These are phyloP conservation scores for Neonothopanus nambi DNA, from an alignment of 1,284 basidiomycete genomes.

Conservation along the genomic window DNA sequence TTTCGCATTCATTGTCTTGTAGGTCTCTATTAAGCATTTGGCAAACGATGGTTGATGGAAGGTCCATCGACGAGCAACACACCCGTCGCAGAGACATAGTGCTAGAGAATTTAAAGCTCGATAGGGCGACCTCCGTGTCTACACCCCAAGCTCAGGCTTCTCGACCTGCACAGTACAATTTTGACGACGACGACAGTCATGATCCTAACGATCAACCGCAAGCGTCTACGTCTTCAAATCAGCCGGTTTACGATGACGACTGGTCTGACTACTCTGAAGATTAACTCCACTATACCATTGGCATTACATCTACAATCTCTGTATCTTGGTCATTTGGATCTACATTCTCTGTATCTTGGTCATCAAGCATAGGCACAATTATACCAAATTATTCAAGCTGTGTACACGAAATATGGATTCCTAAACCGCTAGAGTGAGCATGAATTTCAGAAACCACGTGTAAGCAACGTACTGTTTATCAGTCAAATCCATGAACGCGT, in stretches of 20 bases:
- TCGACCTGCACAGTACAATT: conserved; percentile 15
- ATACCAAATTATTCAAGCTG: conserved; percentile 1
- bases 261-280: no score
- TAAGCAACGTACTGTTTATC: conserved; percentile 47
- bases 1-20: not conserved
- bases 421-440: conserved; percentile 21
- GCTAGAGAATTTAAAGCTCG: conserved; percentile 19
- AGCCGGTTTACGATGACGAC: no score
- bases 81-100: conserved; percentile 33
- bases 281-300: no score
- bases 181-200: conserved; percentile 3
- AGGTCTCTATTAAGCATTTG: not conserved
- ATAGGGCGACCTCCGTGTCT: conserved; percentile 16
- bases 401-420: conserved; percentile 51
- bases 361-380: no score
- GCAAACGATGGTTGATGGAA: conserved; percentile 20
- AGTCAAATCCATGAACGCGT: conserved; percentile 65
- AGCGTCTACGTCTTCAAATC: not conserved
- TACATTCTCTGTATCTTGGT: no score
- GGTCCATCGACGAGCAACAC: conserved; percentile 50
- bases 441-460: not conserved
- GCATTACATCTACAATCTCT: no score
- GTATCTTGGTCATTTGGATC: no score
- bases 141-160: conserved; percentile 22
- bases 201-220: conserved; percentile 7